Base-by-base conservation (phyloP, 805 yeast species). In the Candida maesae region DNA sequence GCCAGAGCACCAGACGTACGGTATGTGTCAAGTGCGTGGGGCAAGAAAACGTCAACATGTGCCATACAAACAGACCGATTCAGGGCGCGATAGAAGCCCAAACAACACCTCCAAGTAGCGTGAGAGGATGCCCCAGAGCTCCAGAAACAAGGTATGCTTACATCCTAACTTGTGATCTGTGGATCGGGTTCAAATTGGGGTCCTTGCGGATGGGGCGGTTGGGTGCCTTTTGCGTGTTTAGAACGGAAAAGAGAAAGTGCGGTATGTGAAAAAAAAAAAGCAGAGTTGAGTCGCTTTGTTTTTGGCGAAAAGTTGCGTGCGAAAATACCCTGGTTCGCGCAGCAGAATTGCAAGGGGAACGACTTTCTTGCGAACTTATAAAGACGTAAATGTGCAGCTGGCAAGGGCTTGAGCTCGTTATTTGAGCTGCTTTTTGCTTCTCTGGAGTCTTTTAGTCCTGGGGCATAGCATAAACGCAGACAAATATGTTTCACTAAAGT, bases 201-300 rank as follows among this genome's bases (percentile, higher is more conserved):
- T 42, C 42, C 46, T 42, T 42, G n/a, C 42, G 45, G 41, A 42
- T 26, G 16, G 30, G 29, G 27, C 15, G 24, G 34, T 36, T 13
- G 30, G 38, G 31, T 29, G 27, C 19, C 17, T 31, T 35, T 36
- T 17, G 11, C 26, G 38, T 19, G 34, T 32, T 31, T 11, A 32
- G 13, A 25, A 35, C 19, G 35, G 27, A 43, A 43, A 43, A 43
- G 36, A 43, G 36, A 21, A 26, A 25, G 38, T 27, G 38, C 14
- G 34, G 36, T 17, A n/a, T n/a, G 20, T 27, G 17, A 19, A 26
- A 37, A 38, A 21, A 34, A n/a, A n/a, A n/a, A n/a, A n/a, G n/a
- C n/a, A n/a, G n/a, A n/a, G n/a, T 35, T 42, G 46, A 35, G 46
- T 42, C 46, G 42, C 39, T 42, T 42, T 29, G n/a, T 42, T 29